These are phyloP conservation scores for Chlorella sp. DNA, from an alignment of 139 green algal species.

Conservation along the genomic window DNA sequence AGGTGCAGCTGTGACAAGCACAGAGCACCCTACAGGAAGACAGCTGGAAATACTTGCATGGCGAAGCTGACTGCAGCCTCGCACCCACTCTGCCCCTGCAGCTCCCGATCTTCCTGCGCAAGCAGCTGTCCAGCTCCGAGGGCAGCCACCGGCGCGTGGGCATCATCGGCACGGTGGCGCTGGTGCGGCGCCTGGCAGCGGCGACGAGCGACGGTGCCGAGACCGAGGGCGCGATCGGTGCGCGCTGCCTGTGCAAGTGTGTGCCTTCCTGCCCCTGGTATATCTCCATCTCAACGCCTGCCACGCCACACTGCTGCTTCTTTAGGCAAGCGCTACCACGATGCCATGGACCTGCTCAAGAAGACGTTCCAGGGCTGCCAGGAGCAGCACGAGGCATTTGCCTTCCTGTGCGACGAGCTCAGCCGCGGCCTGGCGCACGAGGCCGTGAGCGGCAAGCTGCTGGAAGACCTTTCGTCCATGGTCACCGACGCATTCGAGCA, in stretches of 20 bases:
- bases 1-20: too few species aligned
- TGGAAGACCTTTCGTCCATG: background rate
- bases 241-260: too few species aligned
- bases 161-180: constrained; percentile 39
- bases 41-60: too few species aligned
- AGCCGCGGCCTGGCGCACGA: constrained; percentile 6
- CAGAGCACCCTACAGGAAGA: too few species aligned
- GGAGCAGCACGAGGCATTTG: constrained; percentile 35
- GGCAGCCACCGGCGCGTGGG: constrained; percentile 26
- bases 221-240: background rate
- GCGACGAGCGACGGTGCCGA: background rate
- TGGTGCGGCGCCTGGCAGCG: constrained; percentile 39
- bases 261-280: too few species aligned
- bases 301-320: background rate
- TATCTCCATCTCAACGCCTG: background rate
- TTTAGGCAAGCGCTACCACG: constrained; percentile 33
- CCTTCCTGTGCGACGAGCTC: constrained; percentile 44
- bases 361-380: constrained; percentile 22
- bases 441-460: constrained; percentile 1
- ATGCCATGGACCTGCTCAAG: constrained; percentile 31
- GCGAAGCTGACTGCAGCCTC: too few species aligned
- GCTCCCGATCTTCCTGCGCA: constrained; percentile 40
- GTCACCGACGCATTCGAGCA: background rate
- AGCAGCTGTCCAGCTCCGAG: constrained; percentile 32
- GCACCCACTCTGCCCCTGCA: too few species aligned